Percentiles rank a stretch among this genome's conserved stretches.
These are phyloP conservation scores for Rhizopogon rudus DNA, from an alignment of 768 basidiomycete genomes.

Conservation along the genomic window DNA sequence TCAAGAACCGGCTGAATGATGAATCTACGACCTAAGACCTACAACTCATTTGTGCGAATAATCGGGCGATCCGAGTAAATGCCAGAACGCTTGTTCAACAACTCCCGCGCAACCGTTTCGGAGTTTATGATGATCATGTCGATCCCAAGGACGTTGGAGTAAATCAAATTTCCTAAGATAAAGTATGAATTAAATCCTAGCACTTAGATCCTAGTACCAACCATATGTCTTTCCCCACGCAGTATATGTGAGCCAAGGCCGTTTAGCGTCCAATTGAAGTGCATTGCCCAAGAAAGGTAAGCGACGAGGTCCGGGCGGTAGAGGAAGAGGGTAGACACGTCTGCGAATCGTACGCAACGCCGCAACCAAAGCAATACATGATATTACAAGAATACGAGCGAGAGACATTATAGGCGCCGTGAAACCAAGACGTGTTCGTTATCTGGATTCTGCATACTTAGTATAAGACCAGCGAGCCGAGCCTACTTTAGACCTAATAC, in stretches of 20 bases:
- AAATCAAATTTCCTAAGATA: slow-evolving; percentile 23
- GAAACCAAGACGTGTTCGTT: background rate
- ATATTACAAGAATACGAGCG: background rate
- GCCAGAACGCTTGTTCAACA: slow-evolving; percentile 34
- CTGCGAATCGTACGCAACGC: background rate
- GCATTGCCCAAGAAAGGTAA: slow-evolving; percentile 45
- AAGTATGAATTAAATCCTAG: background rate
- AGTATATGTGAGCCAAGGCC: slow-evolving; percentile 36
- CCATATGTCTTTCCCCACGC: slow-evolving; percentile 41
- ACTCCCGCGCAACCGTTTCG: slow-evolving; percentile 23
- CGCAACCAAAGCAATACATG: background rate
- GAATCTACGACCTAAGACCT: background rate
- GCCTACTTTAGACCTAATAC: no score
- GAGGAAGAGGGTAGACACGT: background rate
- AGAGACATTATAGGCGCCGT: background rate
- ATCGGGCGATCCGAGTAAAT: slow-evolving; percentile 34
- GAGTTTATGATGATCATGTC: slow-evolving; percentile 31
- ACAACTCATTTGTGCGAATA: background rate
- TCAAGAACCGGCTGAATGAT: background rate
- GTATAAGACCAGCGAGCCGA: no score
- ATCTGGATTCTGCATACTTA: no score
- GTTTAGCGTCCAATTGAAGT: slow-evolving; percentile 37
- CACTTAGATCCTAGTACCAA: slow-evolving; percentile 15
- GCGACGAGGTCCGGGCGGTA: slow-evolving; percentile 44
- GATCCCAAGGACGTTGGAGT: slow-evolving; percentile 21